Base-by-base conservation (phyloP, 495 filamentous ascomycete species). In the Talaromyces adpressus region DNA sequence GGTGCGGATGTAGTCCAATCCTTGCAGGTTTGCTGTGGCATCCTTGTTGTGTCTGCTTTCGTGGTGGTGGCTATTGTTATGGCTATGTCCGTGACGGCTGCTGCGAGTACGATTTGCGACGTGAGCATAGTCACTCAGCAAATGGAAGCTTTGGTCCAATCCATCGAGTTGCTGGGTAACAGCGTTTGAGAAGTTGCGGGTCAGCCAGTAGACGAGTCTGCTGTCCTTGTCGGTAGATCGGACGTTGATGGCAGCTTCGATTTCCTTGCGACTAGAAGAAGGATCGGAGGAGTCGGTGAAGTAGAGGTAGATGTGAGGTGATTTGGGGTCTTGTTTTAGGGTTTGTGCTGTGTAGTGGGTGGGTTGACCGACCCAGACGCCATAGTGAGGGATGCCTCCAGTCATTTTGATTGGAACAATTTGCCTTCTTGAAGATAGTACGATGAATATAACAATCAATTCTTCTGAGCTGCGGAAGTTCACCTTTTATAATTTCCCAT, bases 241-340 rank as follows among this genome's bases (percentile, higher is more conserved):
- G 66, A 70, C 70, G 47, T 72, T 72, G 61, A 72, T 70, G 29
- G 70, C 70, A 20, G 70, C 70, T 23, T 68, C 62, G 41, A 63
- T 62, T 6, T 65, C 63, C 58, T 62, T 67, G 66, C 58, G 62
- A 65, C 54, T 63, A 12, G 62, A 59, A 8, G 64, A 62, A 0
- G 52, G 16, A n/a, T 56, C 52, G 11, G 52, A 56, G 57, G 52
- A 62, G 32, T 72, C 68, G 32, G 66, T 70, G 63, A 72, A 72
- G 58, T 72, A 62, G 32, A 72, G 70, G 58, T 69, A 65, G 62
- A 72, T 69, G 51, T 70, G 70, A 8, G 70, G 68, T 7, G 70
- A 72, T 39, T 65, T 70, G 36, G 70, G 57, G 58, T 72, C 70
- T 56, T 72, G 54, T 52, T 65, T 23, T 20, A 60, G 59, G 22